phyloP scores from a whole-genome alignment of 768 basidiomycete genomes.

The Clitopilus hobsonii region DNA sequence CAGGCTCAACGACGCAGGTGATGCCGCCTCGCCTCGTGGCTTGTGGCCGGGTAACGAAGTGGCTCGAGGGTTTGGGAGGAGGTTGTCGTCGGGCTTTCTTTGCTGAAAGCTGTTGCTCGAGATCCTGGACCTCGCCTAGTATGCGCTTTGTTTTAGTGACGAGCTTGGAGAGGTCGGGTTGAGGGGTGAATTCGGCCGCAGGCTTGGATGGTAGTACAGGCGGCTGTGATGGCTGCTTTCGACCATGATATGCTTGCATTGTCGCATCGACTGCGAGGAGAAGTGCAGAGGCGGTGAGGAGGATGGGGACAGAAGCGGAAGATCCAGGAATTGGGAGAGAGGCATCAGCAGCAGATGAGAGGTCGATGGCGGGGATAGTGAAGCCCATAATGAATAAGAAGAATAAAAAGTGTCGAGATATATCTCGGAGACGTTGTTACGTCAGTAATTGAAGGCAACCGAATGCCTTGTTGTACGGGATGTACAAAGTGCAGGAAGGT shows the following conservation, averaged over 20 bases:
- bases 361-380: conserved; percentile 11
- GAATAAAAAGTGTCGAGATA: not conserved
- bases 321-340: conserved; percentile 7
- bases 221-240: conserved; percentile 12
- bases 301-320: conserved; percentile 22
- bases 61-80: not conserved
- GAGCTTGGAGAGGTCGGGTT: conserved; percentile 9
- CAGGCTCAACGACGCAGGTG: not conserved
- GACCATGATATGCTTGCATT: conserved; percentile 14
- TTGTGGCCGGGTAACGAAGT: conserved; percentile 1
- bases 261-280: conserved; percentile 28
- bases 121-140: conserved; percentile 21
- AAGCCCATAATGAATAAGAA: conserved; percentile 5
- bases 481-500: not conserved
- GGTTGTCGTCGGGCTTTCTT: conserved; percentile 7
- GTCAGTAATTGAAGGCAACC: not conserved
- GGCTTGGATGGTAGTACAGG: not conserved
- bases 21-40: conserved; percentile 3
- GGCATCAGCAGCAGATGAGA: conserved; percentile 8
- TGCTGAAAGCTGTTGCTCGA: conserved; percentile 20
- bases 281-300: conserved; percentile 27
- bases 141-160: conserved; percentile 20
- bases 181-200: not conserved
- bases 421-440: not conserved
- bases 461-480: conserved; percentile 1